Base-by-base conservation (phyloP, 305 asterid species). In the Petunia hybrid region DNA sequence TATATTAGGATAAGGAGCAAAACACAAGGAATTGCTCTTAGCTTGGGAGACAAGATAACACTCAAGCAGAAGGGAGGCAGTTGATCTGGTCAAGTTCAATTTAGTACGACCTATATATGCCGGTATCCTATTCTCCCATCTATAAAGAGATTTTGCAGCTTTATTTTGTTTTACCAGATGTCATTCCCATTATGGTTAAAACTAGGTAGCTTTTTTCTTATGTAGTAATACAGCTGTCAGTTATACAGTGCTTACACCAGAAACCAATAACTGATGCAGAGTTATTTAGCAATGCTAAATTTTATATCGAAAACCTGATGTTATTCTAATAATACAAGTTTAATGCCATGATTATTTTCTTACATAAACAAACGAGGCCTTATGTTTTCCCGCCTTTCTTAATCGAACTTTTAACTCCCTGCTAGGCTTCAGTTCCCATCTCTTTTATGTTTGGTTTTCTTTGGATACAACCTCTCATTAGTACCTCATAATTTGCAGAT, bases 11-110 rank as follows among this genome's bases (percentile, higher is more conserved):
- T 95, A 86, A 90, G 99, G 89, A 97, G 99, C 97, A 97, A 97
- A 86, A 97, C 99, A 53, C 99, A 97, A 84, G 99, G 99, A 75
- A 97, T 97, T 12, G 99, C 99, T 12, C 99, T 97, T 82, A 95
- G 99, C 92, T 90, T 97, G 89, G 99, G 99, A 7, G 99, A 97
- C 91, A 97, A 97, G 86, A 97, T 97, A 74, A 97, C 99, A 40
- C 96, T 97, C 78, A 97, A 97, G 92, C 99, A 97, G 86, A 97
- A 97, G 88, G 99, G 99, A 85, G 97, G 99, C 82, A 91, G 87
- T 94, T 95, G 91, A 91, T 75, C 81, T 55, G 42, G 41, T 74
- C 80, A 78, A 78, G 73, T 38, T 38, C 64, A 53, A 36, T 74
- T 74, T 74, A 38, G 65, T 38, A 38, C 55, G 48, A 38, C 79